phyloP scores from a whole-genome alignment of 2,329 filamentous ascomycete species.

The Monosporascus sp. region DNA sequence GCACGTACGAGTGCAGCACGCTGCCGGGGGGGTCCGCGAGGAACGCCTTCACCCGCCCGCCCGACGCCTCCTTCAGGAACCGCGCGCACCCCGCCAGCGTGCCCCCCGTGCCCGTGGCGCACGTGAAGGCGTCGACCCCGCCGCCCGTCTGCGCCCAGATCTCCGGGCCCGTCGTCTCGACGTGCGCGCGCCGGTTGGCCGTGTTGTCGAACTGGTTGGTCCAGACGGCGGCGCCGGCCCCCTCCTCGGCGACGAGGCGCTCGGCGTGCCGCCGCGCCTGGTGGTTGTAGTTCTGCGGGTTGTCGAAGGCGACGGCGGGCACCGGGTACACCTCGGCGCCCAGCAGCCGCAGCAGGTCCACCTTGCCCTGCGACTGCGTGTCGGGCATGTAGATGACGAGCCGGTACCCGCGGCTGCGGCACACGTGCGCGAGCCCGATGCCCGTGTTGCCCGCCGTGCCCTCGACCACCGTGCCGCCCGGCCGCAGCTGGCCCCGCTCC shows the following conservation, averaged over 20 bases:
- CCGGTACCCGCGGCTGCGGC: conserved; percentile 84
- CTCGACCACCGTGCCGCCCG: conserved; percentile 92
- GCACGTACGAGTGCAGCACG: conserved; percentile 88
- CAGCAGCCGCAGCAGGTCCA: conserved; percentile 83
- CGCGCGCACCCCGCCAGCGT: conserved; percentile 85
- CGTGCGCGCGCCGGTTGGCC: conserved; percentile 87
- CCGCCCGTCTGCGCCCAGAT: conserved; percentile 92
- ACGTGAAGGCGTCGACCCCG: conserved; percentile 88
- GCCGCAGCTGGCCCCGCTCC: conserved; percentile 72
- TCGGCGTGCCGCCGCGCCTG: conserved; percentile 90
- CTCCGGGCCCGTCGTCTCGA: conserved; percentile 95
- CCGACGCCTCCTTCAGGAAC: conserved; percentile 78
- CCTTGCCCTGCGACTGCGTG: conserved; percentile 96
- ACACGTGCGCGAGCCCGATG: conserved; percentile 95
- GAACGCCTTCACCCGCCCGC: conserved; percentile 77
- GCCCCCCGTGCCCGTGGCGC: conserved; percentile 87
- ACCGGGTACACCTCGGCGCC: conserved; percentile 96
- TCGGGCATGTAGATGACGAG: conserved; percentile 99
- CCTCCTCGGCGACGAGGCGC: conserved; percentile 58
- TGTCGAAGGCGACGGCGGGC: conserved; percentile 90
- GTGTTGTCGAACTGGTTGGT: conserved; percentile 98
- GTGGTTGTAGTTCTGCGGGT: conserved; percentile 97
- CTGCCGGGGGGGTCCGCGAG: conserved; percentile 91
- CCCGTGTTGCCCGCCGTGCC: conserved; percentile 97
- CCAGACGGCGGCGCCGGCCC: conserved; percentile 65